Base-by-base conservation (phyloP, 208 protist species). In the Phytomonas sp. region DNA sequence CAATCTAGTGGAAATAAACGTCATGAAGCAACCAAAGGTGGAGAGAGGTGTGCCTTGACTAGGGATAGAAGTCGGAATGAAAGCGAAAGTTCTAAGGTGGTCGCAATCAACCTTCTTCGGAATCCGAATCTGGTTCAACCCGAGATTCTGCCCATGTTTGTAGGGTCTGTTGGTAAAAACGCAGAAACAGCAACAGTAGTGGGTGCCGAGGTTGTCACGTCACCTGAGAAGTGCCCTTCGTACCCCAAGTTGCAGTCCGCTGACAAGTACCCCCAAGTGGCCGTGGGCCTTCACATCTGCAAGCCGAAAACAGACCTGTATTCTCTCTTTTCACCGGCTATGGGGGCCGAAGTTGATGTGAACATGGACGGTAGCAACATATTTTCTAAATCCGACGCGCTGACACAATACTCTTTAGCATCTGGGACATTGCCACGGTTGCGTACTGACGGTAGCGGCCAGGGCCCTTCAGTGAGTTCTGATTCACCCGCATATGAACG, bases 401-500 rank as follows among this genome's bases (percentile, higher is more conserved):
- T 49, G 7, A 23, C 40, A 12, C 6, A 49, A 12, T 49, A 49
- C 40, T 49, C 40, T 49, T 49, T 49, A 49, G 40, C 40, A 2
- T 49, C 14, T 16, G 40, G 12, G 14, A 12, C 40, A 49, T 49
- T 12, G 40, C 40, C 2, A 12, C 7, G 40, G 6, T 3, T 19
- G 40, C 12, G 14, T 49, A 16, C 12, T 12, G 19, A 49, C 12
- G 14, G 40, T 49, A 19, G 12, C 14, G 40, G 6, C 40, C 40
- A 49, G 40, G 19, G 14, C 14, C 14, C 19, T 12, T 16, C 2
- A 4, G 40, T 1, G 40, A 49, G 3, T 19, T 4, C 40, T 2
- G 40, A 49, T 49, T 49, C 30, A 29, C 59, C 69, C 63, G 33
- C 42, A 26, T 63, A 45, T 52, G 67, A 64, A 45, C 33, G 69